Evolutionary conservation across 805 yeast genomes (phyloP).

Genomic region (Teunomyces stri): DNA sequence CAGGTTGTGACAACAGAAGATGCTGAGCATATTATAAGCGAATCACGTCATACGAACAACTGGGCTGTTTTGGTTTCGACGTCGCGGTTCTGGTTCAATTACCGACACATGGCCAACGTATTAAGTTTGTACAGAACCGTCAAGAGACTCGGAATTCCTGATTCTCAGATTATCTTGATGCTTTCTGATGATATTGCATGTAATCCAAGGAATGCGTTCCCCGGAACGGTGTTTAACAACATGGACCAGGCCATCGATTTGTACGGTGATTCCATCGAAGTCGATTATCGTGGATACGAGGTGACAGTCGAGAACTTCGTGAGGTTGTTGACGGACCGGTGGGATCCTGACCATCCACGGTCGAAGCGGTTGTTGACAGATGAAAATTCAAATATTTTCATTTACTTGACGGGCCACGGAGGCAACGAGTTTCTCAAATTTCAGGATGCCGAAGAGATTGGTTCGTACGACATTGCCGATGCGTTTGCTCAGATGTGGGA

Average conservation of each 20-base stretch:
- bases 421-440: conserved; percentile 96
- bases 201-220: conserved; percentile 92
- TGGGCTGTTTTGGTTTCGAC: conserved; percentile 94
- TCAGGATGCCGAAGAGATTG: conserved; percentile 97
- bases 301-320: conserved; percentile 97
- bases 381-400: conserved; percentile 89
- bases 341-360: conserved; percentile 93
- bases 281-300: conserved; percentile 95
- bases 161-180: conserved; percentile 95
- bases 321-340: conserved; percentile 88
- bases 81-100: conserved; percentile 97
- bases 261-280: conserved; percentile 93
- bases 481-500: conserved; percentile 97
- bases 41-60: conserved; percentile 58
- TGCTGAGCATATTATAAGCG: conserved; percentile 21
- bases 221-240: conserved; percentile 93
- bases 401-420: conserved; percentile 97
- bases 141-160: conserved; percentile 94
- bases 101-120: conserved; percentile 96
- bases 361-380: conserved; percentile 89
- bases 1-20: conserved; percentile 14
- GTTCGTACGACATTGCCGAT: conserved; percentile 93
- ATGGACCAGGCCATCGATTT: conserved; percentile 88
- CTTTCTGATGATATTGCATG: conserved; percentile 96
- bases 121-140: conserved; percentile 93